A percentile compares a stretch with the other conserved stretches of the same genome.
Conservation (phyloP, 2,329 filamentous ascomycete genomes). For the Ophiocordyceps camponoti-leonardi region DNA sequence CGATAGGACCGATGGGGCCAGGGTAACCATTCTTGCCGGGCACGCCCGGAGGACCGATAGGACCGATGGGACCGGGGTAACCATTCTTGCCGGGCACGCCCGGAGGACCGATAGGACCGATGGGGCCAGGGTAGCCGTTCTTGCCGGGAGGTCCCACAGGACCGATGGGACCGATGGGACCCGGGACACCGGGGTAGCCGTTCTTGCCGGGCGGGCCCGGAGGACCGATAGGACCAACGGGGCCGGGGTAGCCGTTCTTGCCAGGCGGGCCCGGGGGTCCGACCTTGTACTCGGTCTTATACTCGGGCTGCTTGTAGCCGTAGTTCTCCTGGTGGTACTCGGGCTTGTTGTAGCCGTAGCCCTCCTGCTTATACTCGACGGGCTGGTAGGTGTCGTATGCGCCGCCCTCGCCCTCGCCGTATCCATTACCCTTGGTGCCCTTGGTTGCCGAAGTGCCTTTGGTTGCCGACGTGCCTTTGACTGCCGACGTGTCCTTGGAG, state of each 20-base stretch:
- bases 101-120: background rate
- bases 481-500: background rate
- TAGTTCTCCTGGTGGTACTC: background rate
- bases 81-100: background rate
- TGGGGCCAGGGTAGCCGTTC: no score
- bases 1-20: background rate
- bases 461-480: no score
- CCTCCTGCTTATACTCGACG: background rate
- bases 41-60: no score
- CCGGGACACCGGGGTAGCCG: background rate
- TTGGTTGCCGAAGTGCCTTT: no score
- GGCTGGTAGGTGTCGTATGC: background rate
- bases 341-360: background rate
- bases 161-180: background rate
- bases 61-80: no score
- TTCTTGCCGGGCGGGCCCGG: no score
- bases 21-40: no score
- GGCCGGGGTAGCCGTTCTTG: background rate
- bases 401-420: background rate
- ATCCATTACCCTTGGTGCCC: background rate
- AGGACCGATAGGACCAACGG: background rate
- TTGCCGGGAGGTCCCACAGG: no score
- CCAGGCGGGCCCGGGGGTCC: no score
- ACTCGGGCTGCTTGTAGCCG: no score
- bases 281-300: background rate